Conservation (phyloP, 1,284 basidiomycete genomes). For the Ceraceosorus guamensis region DNA sequence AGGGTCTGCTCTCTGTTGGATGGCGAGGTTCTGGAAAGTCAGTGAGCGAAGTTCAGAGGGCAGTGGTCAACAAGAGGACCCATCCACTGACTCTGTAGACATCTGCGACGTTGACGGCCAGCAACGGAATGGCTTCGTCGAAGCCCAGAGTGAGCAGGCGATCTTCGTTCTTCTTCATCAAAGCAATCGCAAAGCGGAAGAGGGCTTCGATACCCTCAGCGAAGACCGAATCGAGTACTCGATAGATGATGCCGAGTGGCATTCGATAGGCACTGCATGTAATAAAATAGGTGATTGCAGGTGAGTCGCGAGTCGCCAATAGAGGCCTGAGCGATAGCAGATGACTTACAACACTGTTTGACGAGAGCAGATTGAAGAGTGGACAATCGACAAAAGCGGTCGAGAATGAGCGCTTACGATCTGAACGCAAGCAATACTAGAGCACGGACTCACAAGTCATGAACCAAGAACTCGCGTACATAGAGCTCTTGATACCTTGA, state of each 20-base stretch:
- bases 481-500: slow-evolving; percentile 79
- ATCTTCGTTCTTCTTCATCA: slow-evolving; percentile 82
- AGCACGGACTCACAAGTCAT: slow-evolving; percentile 56
- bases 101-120: slow-evolving; percentile 32
- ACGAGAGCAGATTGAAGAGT: background rate
- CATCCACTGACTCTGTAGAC: slow-evolving; percentile 17
- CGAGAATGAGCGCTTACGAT: background rate
- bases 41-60: background rate
- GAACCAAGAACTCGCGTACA: slow-evolving; percentile 96
- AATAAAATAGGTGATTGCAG: slow-evolving; percentile 1
- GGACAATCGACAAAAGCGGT: background rate
- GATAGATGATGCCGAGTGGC: slow-evolving; percentile 84
- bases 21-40: background rate
- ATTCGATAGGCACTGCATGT: slow-evolving; percentile 58
- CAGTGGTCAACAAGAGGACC: background rate
- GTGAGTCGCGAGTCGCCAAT: background rate
- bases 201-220: slow-evolving; percentile 95
- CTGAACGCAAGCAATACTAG: background rate
- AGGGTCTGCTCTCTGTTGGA: background rate
- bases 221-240: slow-evolving; percentile 88
- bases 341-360: slow-evolving; percentile 1
- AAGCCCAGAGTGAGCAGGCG: slow-evolving; percentile 29
- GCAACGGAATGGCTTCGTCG: slow-evolving; percentile 33
- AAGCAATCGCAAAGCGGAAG: slow-evolving; percentile 83
- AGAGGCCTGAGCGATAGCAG: background rate